Percentiles rank a stretch among this genome's conserved stretches.
Evolutionary conservation across 2,329 filamentous ascomycete species (phyloP).

Genomic region (Fusarium staphyleae): DNA sequence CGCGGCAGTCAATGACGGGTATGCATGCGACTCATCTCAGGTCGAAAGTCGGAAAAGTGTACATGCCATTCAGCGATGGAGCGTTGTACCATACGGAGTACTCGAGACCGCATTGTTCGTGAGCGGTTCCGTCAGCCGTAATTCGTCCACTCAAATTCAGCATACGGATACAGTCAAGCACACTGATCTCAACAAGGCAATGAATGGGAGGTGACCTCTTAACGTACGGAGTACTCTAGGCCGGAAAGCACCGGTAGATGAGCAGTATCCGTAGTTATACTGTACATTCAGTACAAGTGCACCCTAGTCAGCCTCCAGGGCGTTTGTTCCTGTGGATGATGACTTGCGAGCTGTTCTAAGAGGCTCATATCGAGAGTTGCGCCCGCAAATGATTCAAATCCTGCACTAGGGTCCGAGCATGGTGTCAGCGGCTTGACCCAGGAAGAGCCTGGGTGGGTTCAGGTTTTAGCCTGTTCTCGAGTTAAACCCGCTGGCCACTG

Average conservation of each 20-base stretch:
- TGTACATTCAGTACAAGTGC: too few species aligned
- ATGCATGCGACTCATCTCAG: neutral
- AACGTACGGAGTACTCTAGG: too few species aligned
- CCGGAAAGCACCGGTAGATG: constrained; percentile 13
- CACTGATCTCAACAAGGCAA: neutral
- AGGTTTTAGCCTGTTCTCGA: constrained; percentile 26
- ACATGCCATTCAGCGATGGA: neutral
- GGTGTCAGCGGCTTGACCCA: constrained; percentile 37
- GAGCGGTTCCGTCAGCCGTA: neutral
- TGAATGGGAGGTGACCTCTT: neutral
- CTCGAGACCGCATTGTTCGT: neutral
- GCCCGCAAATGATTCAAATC: constrained; percentile 42
- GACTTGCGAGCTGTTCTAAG: constrained; percentile 26
- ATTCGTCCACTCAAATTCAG: neutral
- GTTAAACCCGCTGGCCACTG: constrained; percentile 16
- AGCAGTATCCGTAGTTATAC: too few species aligned
- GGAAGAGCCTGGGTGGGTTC: constrained; percentile 24
- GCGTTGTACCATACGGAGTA: too few species aligned
- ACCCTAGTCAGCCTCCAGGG: constrained; percentile 23
- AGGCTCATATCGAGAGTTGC: constrained; percentile 37
- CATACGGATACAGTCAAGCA: neutral
- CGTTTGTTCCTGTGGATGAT: constrained; percentile 31
- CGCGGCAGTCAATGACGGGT: neutral
- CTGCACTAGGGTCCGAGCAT: constrained; percentile 36
- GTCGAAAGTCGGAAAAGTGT: constrained; percentile 1